Percentiles rank a stretch among this genome's conserved stretches.
phyloP scores from a whole-genome alignment of 148 eudicot genomes.

The Pouteria glomerata region DNA sequence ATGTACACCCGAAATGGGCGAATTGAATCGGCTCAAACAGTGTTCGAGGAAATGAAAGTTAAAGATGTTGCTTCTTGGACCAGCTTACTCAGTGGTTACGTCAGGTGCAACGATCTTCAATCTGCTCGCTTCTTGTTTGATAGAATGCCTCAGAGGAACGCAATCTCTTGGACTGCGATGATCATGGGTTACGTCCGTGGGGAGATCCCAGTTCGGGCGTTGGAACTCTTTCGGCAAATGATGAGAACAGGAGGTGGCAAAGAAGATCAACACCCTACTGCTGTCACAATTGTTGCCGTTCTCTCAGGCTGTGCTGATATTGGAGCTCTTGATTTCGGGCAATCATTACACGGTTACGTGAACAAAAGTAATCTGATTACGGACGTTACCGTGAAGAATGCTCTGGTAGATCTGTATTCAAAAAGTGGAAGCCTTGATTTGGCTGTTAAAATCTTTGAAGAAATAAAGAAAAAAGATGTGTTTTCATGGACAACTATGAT shows the following conservation, averaged over 20 bases:
- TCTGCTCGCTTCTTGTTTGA: constrained; percentile 30
- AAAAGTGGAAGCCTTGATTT: constrained; percentile 30
- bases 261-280: constrained; percentile 12
- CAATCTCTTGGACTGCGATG: constrained; percentile 37
- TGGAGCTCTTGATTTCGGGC: constrained; percentile 36
- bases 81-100: constrained; percentile 27
- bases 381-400: constrained; percentile 32
- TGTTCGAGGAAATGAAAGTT: constrained; percentile 15
- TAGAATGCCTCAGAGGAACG: constrained; percentile 24
- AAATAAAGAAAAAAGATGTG: constrained; percentile 23
- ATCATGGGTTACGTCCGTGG: constrained; percentile 26
- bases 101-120: constrained; percentile 18
- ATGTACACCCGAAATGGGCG: constrained; percentile 21
- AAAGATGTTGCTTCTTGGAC: constrained; percentile 39
- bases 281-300: constrained; percentile 24
- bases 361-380: constrained; percentile 16
- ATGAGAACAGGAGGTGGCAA: constrained; percentile 13
- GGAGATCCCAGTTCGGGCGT: constrained; percentile 17
- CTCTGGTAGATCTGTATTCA: constrained; percentile 32
- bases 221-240: constrained; percentile 29
- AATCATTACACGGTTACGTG: constrained; percentile 26
- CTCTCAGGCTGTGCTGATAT: constrained; percentile 38
- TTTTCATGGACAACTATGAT: constrained; percentile 40
- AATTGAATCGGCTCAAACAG: constrained; percentile 11
- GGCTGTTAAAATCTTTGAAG: constrained; percentile 20